Evolutionary conservation across 805 yeast genomes (phyloP).

Genomic region (Saccharomycodes ludwigii): DNA sequence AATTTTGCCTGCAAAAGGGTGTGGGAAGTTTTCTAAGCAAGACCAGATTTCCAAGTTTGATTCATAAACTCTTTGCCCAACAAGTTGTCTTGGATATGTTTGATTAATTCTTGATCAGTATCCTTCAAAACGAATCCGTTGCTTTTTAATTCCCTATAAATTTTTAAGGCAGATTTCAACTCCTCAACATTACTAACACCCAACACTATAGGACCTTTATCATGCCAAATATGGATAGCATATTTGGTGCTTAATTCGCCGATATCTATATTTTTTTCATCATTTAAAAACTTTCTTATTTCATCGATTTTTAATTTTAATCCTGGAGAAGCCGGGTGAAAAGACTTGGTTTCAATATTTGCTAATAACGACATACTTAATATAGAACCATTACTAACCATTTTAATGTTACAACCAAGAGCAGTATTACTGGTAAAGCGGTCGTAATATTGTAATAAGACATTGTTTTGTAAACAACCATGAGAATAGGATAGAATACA

Average conservation of each 20-base stretch:
- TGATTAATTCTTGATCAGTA: conserved; percentile 32
- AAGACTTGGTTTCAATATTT: conserved; percentile 49
- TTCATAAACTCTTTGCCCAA: conserved; percentile 42
- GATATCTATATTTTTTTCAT: conserved; percentile 16
- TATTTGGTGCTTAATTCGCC: conserved; percentile 51
- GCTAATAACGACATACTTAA: conserved; percentile 79
- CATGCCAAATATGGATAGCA: conserved; percentile 51
- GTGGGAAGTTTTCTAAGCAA: too few relatives aligned
- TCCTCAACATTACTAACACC: conserved; percentile 64
- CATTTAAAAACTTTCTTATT: conserved; percentile 36
- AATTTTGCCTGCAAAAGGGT: too few relatives aligned
- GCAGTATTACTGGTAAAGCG: conserved; percentile 30
- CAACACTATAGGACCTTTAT: conserved; percentile 52
- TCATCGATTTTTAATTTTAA: conserved; percentile 33
- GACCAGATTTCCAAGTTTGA: conserved; percentile 52
- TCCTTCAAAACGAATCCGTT: conserved; percentile 23
- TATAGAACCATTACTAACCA: conserved; percentile 72
- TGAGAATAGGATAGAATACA: conserved; percentile 69
- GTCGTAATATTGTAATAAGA: conserved; percentile 33
- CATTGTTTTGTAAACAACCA: conserved; percentile 68
- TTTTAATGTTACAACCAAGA: conserved; percentile 45
- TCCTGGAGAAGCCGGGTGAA: conserved; percentile 68
- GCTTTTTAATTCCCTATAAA: conserved; percentile 36
- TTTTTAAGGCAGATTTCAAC: conserved; percentile 46
- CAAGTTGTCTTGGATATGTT: conserved; percentile 29